Conservation (phyloP, 805 yeast genomes). For the Metschnikowia reukaufii region DNA sequence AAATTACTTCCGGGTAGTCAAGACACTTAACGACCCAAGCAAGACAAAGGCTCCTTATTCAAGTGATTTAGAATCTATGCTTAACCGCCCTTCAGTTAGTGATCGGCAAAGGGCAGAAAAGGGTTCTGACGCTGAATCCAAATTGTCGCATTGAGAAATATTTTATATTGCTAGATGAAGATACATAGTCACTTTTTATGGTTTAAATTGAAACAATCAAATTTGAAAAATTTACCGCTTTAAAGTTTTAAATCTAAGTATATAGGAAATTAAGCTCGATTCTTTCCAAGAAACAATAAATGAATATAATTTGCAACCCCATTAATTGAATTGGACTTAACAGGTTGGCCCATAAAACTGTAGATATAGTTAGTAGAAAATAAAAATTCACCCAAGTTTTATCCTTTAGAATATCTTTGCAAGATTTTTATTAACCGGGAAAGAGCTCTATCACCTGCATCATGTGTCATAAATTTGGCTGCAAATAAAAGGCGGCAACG, state of each 20-base stretch:
- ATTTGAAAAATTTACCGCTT: neutral
- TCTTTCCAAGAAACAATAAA: too few relatives aligned
- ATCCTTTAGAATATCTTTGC: too few relatives aligned
- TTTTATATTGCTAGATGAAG: too few relatives aligned
- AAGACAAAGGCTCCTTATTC: slow-evolving; percentile 23
- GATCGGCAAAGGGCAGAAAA: slow-evolving; percentile 17
- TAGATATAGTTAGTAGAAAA: too few relatives aligned
- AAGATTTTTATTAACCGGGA: too few relatives aligned
- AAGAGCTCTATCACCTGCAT: too few relatives aligned
- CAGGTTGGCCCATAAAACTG: too few relatives aligned
- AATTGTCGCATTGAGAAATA: slow-evolving; percentile 14
- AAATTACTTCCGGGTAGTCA: slow-evolving; percentile 21
- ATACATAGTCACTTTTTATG: neutral
- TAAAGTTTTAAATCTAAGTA: too few relatives aligned
- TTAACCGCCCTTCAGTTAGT: slow-evolving; percentile 16
- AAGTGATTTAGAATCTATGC: slow-evolving; percentile 21
- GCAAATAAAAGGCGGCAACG: slow-evolving; percentile 4
- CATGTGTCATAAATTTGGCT: slow-evolving; percentile 5
- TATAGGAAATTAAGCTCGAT: too few relatives aligned
- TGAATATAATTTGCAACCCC: too few relatives aligned
- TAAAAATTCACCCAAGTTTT: too few relatives aligned
- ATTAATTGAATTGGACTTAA: too few relatives aligned
- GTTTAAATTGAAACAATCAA: neutral
- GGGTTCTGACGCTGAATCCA: slow-evolving; percentile 9
- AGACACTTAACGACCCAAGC: slow-evolving; percentile 19